Evolutionary conservation across 805 yeast genomes (phyloP).

Genomic region (Kodamaea hsintzibuensis): DNA sequence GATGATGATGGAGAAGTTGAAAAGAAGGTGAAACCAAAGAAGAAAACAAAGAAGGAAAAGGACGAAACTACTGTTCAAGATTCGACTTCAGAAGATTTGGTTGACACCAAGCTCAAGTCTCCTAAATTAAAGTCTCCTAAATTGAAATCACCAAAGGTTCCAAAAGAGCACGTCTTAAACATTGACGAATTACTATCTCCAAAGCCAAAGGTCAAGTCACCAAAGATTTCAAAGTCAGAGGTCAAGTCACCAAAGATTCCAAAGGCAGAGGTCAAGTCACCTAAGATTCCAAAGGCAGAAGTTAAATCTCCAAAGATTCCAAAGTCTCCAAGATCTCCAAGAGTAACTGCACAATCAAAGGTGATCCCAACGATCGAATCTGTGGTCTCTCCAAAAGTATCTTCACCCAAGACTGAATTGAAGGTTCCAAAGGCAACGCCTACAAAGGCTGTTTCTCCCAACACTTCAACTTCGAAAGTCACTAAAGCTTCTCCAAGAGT

Average conservation of each 20-base stretch:
- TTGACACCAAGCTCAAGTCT: neutral
- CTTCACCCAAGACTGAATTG: neutral
- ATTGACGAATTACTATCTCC: neutral
- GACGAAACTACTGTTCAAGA: neutral
- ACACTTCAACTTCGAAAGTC: constrained; percentile 1
- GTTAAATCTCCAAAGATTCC: neutral
- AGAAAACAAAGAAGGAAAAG: constrained; percentile 5
- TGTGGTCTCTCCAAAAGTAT: constrained; percentile 3
- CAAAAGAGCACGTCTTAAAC: neutral
- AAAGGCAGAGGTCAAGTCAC: neutral
- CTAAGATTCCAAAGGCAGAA: neutral
- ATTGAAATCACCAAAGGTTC: neutral
- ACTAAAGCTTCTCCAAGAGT: neutral
- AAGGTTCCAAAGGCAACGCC: constrained; percentile 4
- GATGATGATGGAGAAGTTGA: constrained; percentile 11
- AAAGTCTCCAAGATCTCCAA: neutral
- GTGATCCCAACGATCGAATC: no score
- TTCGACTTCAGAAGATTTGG: neutral
- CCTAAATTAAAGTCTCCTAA: neutral
- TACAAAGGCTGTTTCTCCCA: constrained; percentile 3
- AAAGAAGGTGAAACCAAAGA: constrained; percentile 4
- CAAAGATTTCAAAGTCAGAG: neutral
- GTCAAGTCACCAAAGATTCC: neutral
- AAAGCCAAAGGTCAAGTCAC: neutral
- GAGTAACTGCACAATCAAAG: neutral